These are phyloP conservation scores for Trichoderma aggressivum DNA, from an alignment of 2,329 filamentous ascomycete genomes.

Conservation along the genomic window DNA sequence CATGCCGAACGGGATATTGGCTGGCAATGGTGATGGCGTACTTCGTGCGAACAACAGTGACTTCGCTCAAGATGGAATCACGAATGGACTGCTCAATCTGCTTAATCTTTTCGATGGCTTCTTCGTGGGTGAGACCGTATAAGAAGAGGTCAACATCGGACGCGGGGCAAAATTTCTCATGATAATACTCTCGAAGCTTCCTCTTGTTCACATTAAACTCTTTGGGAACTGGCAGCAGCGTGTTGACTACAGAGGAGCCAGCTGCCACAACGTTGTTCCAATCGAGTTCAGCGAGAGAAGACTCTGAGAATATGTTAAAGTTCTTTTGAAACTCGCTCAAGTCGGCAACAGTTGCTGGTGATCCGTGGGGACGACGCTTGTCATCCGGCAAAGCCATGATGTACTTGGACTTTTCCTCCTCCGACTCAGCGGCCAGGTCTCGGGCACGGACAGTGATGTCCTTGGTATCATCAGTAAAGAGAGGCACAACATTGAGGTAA, in stretches of 20 bases:
- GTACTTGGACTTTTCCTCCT: conserved; percentile 60
- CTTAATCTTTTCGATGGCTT: conserved; percentile 80
- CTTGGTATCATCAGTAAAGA: conserved; percentile 58
- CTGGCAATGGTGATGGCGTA: conserved; percentile 83
- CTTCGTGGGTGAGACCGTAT: conserved; percentile 72
- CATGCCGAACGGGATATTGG: conserved; percentile 77
- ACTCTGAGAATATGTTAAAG: conserved; percentile 79
- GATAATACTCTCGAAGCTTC: conserved; percentile 69
- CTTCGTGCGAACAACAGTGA: conserved; percentile 80
- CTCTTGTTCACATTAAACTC: conserved; percentile 61
- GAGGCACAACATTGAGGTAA: conserved; percentile 61
- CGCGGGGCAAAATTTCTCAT: conserved; percentile 74
- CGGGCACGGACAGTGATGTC: conserved; percentile 62
- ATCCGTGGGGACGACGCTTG: conserved; percentile 59
- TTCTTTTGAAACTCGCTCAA: conserved; percentile 73
- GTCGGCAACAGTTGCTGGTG: conserved; percentile 64
- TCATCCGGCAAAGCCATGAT: conserved; percentile 64
- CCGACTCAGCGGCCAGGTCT: conserved; percentile 53
- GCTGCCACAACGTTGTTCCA: conserved; percentile 82
- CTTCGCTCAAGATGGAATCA: conserved; percentile 77
- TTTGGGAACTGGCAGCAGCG: conserved; percentile 66
- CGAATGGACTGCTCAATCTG: conserved; percentile 73
- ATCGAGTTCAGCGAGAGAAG: conserved; percentile 68
- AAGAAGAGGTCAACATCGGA: conserved; percentile 86
- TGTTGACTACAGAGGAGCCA: conserved; percentile 77